Evolutionary conservation across 2,329 filamentous ascomycete species (phyloP).

Genomic region (Nemania abortiva): DNA sequence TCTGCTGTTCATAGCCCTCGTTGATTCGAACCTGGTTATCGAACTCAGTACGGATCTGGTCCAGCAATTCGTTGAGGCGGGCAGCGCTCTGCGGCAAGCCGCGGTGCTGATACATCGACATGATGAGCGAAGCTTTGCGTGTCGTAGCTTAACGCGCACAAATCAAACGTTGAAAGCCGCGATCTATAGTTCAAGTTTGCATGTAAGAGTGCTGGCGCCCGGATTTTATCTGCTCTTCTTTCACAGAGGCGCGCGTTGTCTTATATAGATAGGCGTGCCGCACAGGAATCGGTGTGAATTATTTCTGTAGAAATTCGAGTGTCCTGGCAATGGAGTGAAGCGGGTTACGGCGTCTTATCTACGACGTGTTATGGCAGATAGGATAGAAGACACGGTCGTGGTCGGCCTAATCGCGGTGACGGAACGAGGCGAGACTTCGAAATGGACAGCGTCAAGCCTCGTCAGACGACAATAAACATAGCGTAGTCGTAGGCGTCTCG

Average conservation of each 20-base stretch:
- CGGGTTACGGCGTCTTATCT: neutral
- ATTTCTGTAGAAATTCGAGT: neutral
- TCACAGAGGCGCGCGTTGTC: slow-evolving; percentile 2
- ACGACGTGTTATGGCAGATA: slow-evolving; percentile 4
- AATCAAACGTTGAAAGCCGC: slow-evolving; percentile 1
- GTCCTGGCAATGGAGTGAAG: neutral
- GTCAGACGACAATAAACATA: slow-evolving; percentile 47
- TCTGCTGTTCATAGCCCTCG: slow-evolving; percentile 91
- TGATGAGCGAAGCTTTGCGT: slow-evolving; percentile 46
- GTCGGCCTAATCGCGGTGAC: slow-evolving; percentile 39
- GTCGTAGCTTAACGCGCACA: slow-evolving; percentile 12
- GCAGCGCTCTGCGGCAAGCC: slow-evolving; percentile 74
- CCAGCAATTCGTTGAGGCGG: slow-evolving; percentile 90
- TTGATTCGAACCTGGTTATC: slow-evolving; percentile 84
- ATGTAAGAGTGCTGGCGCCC: neutral
- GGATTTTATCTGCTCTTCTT: slow-evolving; percentile 1
- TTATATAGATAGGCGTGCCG: slow-evolving; percentile 26
- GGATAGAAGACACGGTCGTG: slow-evolving; percentile 9
- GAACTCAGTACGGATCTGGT: slow-evolving; percentile 91
- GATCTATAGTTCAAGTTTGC: neutral
- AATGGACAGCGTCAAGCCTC: slow-evolving; percentile 42
- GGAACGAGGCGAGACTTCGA: slow-evolving; percentile 41
- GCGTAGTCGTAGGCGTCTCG: slow-evolving; percentile 42
- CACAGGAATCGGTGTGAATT: slow-evolving; percentile 24
- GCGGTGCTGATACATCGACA: slow-evolving; percentile 93